Percentiles rank a stretch among this genome's conserved stretches.
phyloP scores from a whole-genome alignment of 176 grass and related monocot species.

The Ensete ventricosum region DNA sequence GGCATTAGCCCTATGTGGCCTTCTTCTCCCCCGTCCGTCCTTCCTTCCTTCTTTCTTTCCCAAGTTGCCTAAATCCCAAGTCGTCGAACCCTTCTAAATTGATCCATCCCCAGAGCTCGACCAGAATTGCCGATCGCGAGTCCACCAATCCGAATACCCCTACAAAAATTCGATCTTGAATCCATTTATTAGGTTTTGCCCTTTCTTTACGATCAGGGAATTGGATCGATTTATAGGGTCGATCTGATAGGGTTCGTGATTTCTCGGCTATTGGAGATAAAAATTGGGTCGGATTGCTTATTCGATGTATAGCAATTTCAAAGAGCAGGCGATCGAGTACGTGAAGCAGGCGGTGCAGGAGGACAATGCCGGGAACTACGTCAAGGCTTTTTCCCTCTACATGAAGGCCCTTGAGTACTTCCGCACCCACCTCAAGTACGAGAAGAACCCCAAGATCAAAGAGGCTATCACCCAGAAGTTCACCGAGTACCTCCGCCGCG shows the following conservation, averaged over 20 bases:
- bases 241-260: not conserved
- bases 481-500: conserved; percentile 5
- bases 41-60: no score
- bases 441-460: conserved; percentile 6
- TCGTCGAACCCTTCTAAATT: no score
- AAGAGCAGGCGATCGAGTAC: conserved; percentile 5
- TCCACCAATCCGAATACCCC: no score
- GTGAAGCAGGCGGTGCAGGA: conserved; percentile 5
- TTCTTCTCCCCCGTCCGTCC: no score
- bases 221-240: not conserved
- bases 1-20: no score
- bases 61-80: no score
- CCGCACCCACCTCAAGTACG: conserved; percentile 7
- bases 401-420: not conserved
- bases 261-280: not conserved
- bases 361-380: conserved; percentile 1
- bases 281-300: not conserved
- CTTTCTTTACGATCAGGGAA: no score
- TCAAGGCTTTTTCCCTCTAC: conserved; percentile 6
- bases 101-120: no score
- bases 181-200: no score
- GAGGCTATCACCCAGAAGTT: conserved; percentile 4
- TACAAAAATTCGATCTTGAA: no score
- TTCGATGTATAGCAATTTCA: conserved; percentile 11
- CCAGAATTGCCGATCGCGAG: no score